Conservation (phyloP, 2,329 filamentous ascomycete genomes). For the Cladophialophora immunda region DNA sequence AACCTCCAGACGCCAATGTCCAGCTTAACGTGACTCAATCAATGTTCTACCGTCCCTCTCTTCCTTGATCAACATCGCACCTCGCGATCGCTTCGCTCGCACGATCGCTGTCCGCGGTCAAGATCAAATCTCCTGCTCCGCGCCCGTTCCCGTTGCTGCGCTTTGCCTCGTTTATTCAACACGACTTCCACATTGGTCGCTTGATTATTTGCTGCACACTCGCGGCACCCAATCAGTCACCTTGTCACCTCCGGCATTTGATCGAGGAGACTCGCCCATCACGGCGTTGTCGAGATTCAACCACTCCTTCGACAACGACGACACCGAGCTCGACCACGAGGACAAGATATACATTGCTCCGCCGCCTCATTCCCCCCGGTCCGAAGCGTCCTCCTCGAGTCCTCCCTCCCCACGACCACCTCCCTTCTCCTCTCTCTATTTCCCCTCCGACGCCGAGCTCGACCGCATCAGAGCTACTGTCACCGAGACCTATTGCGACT, state of each 20-base stretch:
- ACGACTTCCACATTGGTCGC: constrained; percentile 8
- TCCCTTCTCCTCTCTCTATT: constrained; percentile 71
- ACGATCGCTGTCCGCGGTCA: not conserved
- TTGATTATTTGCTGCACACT: constrained; percentile 21
- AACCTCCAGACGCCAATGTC: not conserved
- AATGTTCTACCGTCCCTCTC: not conserved
- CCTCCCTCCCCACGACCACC: constrained; percentile 65
- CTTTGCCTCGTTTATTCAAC: constrained; percentile 15
- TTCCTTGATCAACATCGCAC: not conserved
- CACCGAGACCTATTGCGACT: constrained; percentile 58
- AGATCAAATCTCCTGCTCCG: constrained; percentile 4
- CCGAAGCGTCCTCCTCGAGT: constrained; percentile 56
- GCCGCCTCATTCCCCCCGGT: constrained; percentile 50
- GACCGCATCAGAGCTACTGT: constrained; percentile 52
- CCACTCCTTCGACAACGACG: constrained; percentile 41
- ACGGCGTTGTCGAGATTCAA: constrained; percentile 53
- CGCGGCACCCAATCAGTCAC: constrained; percentile 28
- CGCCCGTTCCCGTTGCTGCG: constrained; percentile 1
- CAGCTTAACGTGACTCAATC: constrained; percentile 12
- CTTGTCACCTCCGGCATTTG: constrained; percentile 26
- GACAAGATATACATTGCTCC: constrained; percentile 50
- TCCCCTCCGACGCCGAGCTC: constrained; percentile 53
- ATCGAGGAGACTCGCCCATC: constrained; percentile 45
- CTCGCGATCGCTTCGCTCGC: not conserved
- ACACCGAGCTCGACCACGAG: constrained; percentile 44